Conservation (phyloP, 208 protist genomes). For the Crithidia brevicula region DNA sequence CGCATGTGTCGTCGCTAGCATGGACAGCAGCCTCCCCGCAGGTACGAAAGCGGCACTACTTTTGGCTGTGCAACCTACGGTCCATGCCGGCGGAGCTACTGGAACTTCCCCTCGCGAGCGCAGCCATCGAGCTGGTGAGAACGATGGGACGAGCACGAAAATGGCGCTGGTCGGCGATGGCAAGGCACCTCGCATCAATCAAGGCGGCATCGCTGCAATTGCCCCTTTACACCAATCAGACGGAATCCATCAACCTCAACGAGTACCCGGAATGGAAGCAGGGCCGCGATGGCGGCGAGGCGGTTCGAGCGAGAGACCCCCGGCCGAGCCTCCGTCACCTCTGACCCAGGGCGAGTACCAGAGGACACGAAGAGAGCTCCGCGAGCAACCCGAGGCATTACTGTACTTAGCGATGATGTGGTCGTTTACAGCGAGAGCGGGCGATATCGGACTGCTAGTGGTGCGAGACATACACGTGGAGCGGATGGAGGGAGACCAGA, state of each 20-base stretch:
- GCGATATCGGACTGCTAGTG: neutral
- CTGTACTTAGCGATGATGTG: slow-evolving; percentile 3
- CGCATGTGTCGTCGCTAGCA: slow-evolving; percentile 1
- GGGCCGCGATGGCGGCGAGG: neutral
- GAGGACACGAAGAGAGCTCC: neutral
- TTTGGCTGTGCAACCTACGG: neutral
- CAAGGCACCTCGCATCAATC: neutral
- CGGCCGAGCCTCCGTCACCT: neutral
- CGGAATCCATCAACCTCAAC: neutral
- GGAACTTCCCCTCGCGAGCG: neutral
- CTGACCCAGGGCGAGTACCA: neutral
- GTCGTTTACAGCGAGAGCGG: neutral
- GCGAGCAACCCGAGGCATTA: neutral
- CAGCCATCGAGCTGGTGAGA: slow-evolving; percentile 3
- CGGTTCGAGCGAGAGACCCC: slow-evolving; percentile 1
- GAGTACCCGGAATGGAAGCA: slow-evolving; percentile 1
- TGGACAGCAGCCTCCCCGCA: neutral
- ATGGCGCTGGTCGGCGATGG: slow-evolving; percentile 4
- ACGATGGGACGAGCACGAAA: neutral
- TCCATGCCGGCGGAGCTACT: neutral
- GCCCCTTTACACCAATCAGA: slow-evolving; percentile 7
- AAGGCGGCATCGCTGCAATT: slow-evolving; percentile 1
- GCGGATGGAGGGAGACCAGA: neutral
- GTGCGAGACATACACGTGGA: neutral
- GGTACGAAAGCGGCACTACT: neutral